Evolutionary conservation across 352 stramenopile species (phyloP).

Genomic region (Pilasporangium apinafurcum): DNA sequence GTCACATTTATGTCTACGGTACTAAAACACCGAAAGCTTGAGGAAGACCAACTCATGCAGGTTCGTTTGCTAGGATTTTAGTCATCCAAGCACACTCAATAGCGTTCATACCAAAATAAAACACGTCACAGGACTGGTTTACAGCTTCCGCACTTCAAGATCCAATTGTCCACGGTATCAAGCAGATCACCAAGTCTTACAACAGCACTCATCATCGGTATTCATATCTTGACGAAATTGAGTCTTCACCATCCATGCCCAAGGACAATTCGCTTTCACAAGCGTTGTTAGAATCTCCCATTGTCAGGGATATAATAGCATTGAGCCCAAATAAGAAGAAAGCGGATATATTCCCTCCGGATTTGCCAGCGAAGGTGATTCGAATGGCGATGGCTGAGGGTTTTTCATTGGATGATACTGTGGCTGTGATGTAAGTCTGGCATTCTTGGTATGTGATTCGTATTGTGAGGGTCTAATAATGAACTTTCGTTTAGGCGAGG

Average conservation of each 20-base stretch:
- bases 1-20: slow-evolving; percentile 46
- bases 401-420: slow-evolving; percentile 33
- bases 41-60: slow-evolving; percentile 60
- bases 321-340: slow-evolving; percentile 43
- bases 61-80: slow-evolving; percentile 7
- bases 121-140: slow-evolving; percentile 51
- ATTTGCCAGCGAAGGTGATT: slow-evolving; percentile 42
- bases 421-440: slow-evolving; percentile 47
- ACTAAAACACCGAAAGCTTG: slow-evolving; percentile 29
- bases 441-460: background rate
- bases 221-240: background rate
- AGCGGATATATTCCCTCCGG: slow-evolving; percentile 36
- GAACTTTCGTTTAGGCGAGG: slow-evolving; percentile 28
- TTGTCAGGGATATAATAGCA: slow-evolving; percentile 32
- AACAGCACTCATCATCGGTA: background rate
- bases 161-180: slow-evolving; percentile 29
- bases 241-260: background rate
- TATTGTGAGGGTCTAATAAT: background rate
- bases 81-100: too few species aligned
- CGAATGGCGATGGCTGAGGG: slow-evolving; percentile 43
- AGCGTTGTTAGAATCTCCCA: slow-evolving; percentile 27
- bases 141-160: slow-evolving; percentile 39
- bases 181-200: slow-evolving; percentile 21
- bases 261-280: slow-evolving; percentile 15
- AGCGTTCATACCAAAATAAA: too few species aligned